phyloP scores from a whole-genome alignment of 257 asterid species.

The Linderniella brevidens region DNA sequence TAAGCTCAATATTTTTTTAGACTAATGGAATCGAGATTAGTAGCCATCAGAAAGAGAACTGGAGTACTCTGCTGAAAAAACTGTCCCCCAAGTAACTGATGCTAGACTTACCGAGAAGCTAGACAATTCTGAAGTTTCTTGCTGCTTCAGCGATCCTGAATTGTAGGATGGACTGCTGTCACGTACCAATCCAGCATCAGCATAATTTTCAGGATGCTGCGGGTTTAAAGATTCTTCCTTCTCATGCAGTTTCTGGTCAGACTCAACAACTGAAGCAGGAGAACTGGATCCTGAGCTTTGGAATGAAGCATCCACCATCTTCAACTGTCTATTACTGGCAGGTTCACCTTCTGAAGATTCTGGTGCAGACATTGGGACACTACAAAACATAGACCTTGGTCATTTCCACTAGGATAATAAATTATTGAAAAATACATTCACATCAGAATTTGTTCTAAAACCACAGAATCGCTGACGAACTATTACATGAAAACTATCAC shows the following conservation, averaged over 20 bases:
- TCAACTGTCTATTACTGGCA: conserved; percentile 31
- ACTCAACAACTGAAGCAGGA: conserved; percentile 36
- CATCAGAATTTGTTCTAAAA: not conserved
- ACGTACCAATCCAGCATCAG: conserved; percentile 49
- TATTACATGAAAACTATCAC: too few relatives aligned
- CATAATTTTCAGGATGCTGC: conserved; percentile 42
- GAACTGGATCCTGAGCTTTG: conserved; percentile 53
- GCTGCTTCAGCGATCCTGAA: conserved; percentile 47
- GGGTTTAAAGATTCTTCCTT: conserved; percentile 32
- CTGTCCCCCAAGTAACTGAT: not conserved
- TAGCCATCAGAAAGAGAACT: not conserved
- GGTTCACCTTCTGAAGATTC: conserved; percentile 43
- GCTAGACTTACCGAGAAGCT: conserved; percentile 55
- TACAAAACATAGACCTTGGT: conserved; percentile 17
- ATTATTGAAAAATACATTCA: not conserved
- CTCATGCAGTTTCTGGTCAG: conserved; percentile 34
- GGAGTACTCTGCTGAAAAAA: not conserved
- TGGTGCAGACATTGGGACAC: conserved; percentile 35
- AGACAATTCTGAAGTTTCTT: conserved; percentile 45
- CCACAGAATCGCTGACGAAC: too few relatives aligned
- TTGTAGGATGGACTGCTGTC: conserved; percentile 38
- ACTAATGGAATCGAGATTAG: not conserved
- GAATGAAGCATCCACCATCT: conserved; percentile 31
- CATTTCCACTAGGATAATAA: conserved; percentile 11
- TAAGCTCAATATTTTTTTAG: not conserved